Base-by-base conservation (phyloP, 352 stramenopile species). In the Phytophthora podocarpi region DNA sequence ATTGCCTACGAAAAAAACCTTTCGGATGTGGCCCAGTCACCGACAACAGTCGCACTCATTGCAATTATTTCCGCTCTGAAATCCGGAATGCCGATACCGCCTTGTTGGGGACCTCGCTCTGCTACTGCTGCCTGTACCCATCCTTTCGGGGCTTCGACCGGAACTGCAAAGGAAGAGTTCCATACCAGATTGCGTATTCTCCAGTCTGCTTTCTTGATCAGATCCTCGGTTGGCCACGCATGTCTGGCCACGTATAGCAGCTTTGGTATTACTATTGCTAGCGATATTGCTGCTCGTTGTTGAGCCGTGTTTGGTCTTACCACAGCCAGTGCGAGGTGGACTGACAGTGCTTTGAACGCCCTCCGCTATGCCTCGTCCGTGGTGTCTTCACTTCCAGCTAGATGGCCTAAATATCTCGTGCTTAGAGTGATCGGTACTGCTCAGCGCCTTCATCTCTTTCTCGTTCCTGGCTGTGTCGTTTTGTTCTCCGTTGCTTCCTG, bases 161-260 rank as follows among this genome's bases (percentile, higher is more conserved):
- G n/a, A n/a, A n/a, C n/a, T n/a, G 13, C 41, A 18, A 53, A 41
- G 15, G 20, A 32, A 9, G 46, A 34, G 5, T 21, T 27, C 30
- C 39, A 59, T 10, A 45, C 15, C 15, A 21, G 51, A 13, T 43
- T 51, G 5, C 39, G n/a, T 5, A 51, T 51, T 0, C 21, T 8
- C 20, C 11, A 8, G 15, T 59, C 28, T 0, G 51, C 39, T 10
- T 18, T 1, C 20, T 51, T 30, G 4, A 37, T 16, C 0, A 59
- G 24, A 1, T 15, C 27, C 7, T 50, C 12, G 7, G 28, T 51
- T 1, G 51, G 51, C 51, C 51, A 59, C 1, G 51, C 11, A 36
- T 59, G 51, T 5, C 51, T 28, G 0, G 28, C 39, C 13, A 59
- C 51, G 26, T 46, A 51, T 2, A 51, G n/a, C 35, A 30, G 23